A percentile compares a stretch with the other conserved stretches of the same genome.
Conservation (phyloP, 164 flowering plant genomes). For the Vitis vinifera region ASM3070453v1 NC_081820.1:19915501-19916000, state of each 20-base stretch:
- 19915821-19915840: slow-evolving; percentile 2
- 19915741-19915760: slow-evolving; percentile 8
- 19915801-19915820: slow-evolving; percentile 11
- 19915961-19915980: slow-evolving; percentile 26
- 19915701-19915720: slow-evolving; percentile 1
- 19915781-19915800: slow-evolving; percentile 6
- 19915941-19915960: slow-evolving; percentile 27
- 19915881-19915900: slow-evolving; percentile 11
- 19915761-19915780: slow-evolving; percentile 2
- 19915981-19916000: slow-evolving; percentile 31
- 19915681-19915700: neutral
- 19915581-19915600: slow-evolving; percentile 6
- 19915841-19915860: slow-evolving; percentile 3
- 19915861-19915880: slow-evolving; percentile 3
- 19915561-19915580: slow-evolving; percentile 7
- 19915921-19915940: slow-evolving; percentile 18
- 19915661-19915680: slow-evolving; percentile 2
- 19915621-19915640: slow-evolving; percentile 6
- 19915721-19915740: slow-evolving; percentile 8
- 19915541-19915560: neutral
- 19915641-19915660: slow-evolving; percentile 4
- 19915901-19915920: slow-evolving; percentile 21
- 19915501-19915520: neutral
- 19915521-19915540: slow-evolving; percentile 1
- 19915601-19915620: slow-evolving; percentile 2